phyloP scores from a whole-genome alignment of 2,329 filamentous ascomycete species.

The Pseudodiploospora longispora region DNA sequence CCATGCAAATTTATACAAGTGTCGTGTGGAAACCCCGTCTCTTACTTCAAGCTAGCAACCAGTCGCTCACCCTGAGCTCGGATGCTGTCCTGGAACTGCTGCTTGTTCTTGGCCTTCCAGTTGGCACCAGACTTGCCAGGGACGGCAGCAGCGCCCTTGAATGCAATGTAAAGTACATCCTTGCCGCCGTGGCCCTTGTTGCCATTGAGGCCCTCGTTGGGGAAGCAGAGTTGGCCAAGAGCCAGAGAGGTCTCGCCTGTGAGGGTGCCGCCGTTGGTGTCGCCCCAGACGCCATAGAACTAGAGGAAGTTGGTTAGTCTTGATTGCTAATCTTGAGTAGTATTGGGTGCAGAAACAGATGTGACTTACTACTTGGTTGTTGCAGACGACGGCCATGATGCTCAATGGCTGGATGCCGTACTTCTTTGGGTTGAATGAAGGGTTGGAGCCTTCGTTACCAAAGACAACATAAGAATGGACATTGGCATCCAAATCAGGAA shows the following conservation, averaged over 20 bases:
- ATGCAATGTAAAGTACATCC: constrained; percentile 50
- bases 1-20: too few species aligned
- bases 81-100: constrained; percentile 41
- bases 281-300: constrained; percentile 47
- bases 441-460: constrained; percentile 1
- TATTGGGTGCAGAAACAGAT: too few species aligned
- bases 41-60: constrained; percentile 17
- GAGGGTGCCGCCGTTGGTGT: constrained; percentile 42
- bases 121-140: constrained; percentile 39
- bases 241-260: constrained; percentile 43
- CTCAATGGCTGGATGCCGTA: constrained; percentile 4
- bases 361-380: constrained; percentile 4
- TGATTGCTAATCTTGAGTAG: too few species aligned
- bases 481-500: constrained; percentile 6
- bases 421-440: constrained; percentile 1
- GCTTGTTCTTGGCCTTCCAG: constrained; percentile 38
- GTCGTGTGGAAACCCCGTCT: too few species aligned
- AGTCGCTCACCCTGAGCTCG: constrained; percentile 36
- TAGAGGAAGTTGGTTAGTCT: neutral
- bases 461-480: constrained; percentile 6
- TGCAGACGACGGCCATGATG: constrained; percentile 6
- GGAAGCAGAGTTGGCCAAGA: constrained; percentile 44
- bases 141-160: constrained; percentile 41
- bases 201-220: constrained; percentile 35
- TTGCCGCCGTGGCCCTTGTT: constrained; percentile 41